Conservation (phyloP, 2,329 filamentous ascomycete species). For the Huntiella abstrusa region DNA sequence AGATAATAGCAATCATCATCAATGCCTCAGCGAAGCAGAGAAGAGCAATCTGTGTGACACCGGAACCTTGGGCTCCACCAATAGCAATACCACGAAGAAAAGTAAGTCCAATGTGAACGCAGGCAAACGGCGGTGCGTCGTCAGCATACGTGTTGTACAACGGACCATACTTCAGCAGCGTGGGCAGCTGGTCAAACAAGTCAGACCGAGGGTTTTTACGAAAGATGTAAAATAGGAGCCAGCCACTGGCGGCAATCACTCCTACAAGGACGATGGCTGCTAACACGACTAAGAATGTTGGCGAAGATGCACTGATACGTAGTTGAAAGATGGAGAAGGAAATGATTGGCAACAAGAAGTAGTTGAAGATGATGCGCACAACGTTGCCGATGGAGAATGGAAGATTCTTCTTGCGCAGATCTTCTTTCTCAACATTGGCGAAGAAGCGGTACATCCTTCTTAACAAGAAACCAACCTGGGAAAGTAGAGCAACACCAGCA, state of each 20-base stretch:
- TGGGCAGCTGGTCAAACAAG: slow-evolving; percentile 83
- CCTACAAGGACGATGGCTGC: slow-evolving; percentile 57
- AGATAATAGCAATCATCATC: slow-evolving; percentile 67
- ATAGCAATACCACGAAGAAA: slow-evolving; percentile 77
- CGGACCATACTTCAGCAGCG: slow-evolving; percentile 74
- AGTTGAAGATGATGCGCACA: slow-evolving; percentile 79
- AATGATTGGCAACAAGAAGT: slow-evolving; percentile 72
- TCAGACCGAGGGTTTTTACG: slow-evolving; percentile 66
- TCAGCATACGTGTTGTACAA: slow-evolving; percentile 97
- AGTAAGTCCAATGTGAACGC: slow-evolving; percentile 70
- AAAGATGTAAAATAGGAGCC: slow-evolving; percentile 66
- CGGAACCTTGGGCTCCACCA: slow-evolving; percentile 79
- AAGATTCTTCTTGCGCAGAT: slow-evolving; percentile 76
- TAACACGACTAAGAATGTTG: slow-evolving; percentile 51
- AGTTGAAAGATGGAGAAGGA: slow-evolving; percentile 82
- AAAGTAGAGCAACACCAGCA: slow-evolving; percentile 43
- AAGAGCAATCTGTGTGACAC: slow-evolving; percentile 80
- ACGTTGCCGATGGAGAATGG: slow-evolving; percentile 68
- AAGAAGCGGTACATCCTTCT: slow-evolving; percentile 61
- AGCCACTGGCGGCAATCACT: slow-evolving; percentile 54
- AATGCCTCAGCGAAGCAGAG: slow-evolving; percentile 90
- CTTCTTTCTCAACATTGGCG: slow-evolving; percentile 59
- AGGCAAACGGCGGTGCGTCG: slow-evolving; percentile 73
- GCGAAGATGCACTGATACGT: slow-evolving; percentile 51
- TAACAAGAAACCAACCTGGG: slow-evolving; percentile 56